Base-by-base conservation (phyloP, 2,329 filamentous ascomycete species). In the Pseudogymnoascus sp. region DNA sequence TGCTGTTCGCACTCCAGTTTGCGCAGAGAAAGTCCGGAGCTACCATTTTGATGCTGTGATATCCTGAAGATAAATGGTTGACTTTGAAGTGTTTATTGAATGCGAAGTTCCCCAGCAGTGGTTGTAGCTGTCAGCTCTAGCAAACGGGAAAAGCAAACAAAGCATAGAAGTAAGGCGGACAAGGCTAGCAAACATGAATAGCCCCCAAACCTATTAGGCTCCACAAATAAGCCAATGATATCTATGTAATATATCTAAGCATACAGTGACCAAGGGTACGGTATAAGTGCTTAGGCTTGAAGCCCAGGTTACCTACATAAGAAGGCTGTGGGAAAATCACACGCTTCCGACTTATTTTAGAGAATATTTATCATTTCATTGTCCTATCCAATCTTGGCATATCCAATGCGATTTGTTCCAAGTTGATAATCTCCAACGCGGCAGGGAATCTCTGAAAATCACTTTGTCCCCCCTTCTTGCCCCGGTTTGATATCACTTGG, bases 401-500 rank as follows among this genome's bases (percentile, higher is more conserved):
- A 14, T 55, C n/a, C 9, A 55, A 33, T 33, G 28, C 25, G n/a
- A 55, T 35, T 9, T 55, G 31, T 18, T 5, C 28, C 5, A 55
- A 21, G 45, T 55, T 18, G 28, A 55, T 16, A 33, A 35, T 55
- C 28, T 55, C 49, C 28, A 55, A 33, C 49, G 5, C 5, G 49
- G 7, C 9, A 16, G 14, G 18, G 9, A 11, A 55, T 33, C 16
- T 9, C 28, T 21, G 9, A 35, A 52, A 16, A 55, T 55, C 16
- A 55, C 28, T 21, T 33, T 4, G n/a, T 33, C 4, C 1, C 45
- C 16, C n/a, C 49, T 12, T 55, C 28, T 9, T 33, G 28, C 9
- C n/a, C 49, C 7, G 9, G 11, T 21, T 11, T 55, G 49, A 33
- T 21, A 60, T 88, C 79, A 64, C 65, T 75, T 41, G 71, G 71